Base-by-base conservation (phyloP, 176 grass and related monocot species). In the Phyllostachys edulis region DNA sequence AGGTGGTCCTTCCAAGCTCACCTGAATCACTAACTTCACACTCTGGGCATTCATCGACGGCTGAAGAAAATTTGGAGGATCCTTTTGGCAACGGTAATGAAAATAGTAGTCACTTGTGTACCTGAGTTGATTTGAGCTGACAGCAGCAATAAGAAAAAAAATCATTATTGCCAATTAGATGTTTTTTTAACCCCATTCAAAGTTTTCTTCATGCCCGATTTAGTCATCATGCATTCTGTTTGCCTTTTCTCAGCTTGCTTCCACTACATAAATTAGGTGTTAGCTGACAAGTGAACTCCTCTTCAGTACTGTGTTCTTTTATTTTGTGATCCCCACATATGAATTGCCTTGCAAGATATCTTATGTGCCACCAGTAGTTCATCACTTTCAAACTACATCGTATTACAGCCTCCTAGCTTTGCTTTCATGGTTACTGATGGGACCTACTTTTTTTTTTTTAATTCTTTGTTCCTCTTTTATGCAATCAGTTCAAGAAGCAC, bases 1-100 rank as follows among this genome's bases (percentile, higher is more conserved):
- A 72, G 84, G 80, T 81, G 76, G 75, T 64, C 65, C 80, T 78
- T 85, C 76, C 64, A 89, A 81, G 86, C 71, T 77, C 74, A 85
- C 61, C 66, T 78, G 75, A 92, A 45, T 86, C 85, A 57, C 75
- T 79, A 83, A 79, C 80, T 49, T 77, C 75, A 69, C 63, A 63
- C 36, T 38, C 65, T 82, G 64, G 60, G 57, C 10, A 47, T n/a
- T 67, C 75, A 37, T 69, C 62, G 23, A 44, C 49, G 18, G 79
- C 79, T 65, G 80, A 65, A n/a, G 74, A 79, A 80, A 85, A 82
- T 51, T 34, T 36, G 6, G 45, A 68, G 21, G 61, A 63, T 83
- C 59, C 75, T 78, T 69, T 86, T 75, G 67, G 73, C 20, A 70
- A 85, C 32, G 72, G 83, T 82, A 92, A 79, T 11, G 16, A 49